A percentile compares a stretch with the other conserved stretches of the same genome.
These are phyloP conservation scores for Volvox africanus DNA, from an alignment of 139 green algal species.

Conservation along the genomic window DNA sequence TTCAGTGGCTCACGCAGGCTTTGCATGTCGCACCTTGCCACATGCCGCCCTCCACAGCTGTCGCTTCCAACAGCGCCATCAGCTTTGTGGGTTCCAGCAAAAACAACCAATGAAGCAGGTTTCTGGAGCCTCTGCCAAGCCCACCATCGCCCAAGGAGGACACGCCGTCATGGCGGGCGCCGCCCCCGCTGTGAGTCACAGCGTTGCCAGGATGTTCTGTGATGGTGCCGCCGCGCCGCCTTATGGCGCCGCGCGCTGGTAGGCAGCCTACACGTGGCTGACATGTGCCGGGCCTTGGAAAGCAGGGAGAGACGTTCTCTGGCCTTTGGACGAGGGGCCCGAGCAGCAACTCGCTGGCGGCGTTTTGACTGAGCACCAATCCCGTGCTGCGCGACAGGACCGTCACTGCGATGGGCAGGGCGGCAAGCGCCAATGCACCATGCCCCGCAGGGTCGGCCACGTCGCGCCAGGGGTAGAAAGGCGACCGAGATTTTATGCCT, in stretches of 20 bases:
- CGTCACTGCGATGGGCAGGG: not conserved
- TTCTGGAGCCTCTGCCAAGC: not conserved
- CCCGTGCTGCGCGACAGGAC: not conserved
- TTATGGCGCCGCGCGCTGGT: not conserved
- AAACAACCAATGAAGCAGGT: not conserved
- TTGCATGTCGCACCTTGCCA: not conserved
- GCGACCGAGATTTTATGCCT: not conserved
- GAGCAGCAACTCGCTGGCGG: conserved; percentile 11
- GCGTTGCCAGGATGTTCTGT: not conserved
- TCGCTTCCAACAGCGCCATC: not conserved
- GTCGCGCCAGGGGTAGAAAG: not conserved
- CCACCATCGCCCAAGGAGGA: not conserved
- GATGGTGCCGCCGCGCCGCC: not conserved
- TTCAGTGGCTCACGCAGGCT: not conserved
- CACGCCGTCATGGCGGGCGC: too few relatives aligned
- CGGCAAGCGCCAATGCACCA: not conserved
- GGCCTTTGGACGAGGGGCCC: not conserved
- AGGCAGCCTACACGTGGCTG: not conserved
- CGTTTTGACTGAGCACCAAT: not conserved
- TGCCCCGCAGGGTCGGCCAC: not conserved
- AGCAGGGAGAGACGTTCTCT: not conserved
- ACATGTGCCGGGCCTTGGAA: not conserved
- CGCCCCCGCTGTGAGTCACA: not conserved
- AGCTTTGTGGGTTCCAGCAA: not conserved
- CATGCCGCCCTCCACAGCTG: not conserved